Base-by-base conservation (phyloP, 768 basidiomycete genomes). In the Termitomyces sp. region DNA sequence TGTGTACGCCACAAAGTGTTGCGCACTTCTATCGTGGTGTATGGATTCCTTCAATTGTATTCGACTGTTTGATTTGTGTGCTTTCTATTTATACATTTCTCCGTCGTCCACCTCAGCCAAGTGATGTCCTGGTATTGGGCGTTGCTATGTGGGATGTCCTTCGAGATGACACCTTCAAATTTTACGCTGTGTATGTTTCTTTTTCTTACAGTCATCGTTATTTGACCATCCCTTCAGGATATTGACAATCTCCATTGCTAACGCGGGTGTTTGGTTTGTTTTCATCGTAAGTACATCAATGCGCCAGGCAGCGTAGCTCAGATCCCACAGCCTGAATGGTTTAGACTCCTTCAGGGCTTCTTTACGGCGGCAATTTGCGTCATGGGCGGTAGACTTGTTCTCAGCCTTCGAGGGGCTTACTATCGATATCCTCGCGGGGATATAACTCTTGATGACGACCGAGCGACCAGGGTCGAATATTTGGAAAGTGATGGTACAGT, bases 341-440 rank as follows among this genome's bases (percentile, higher is more conserved):
- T 62, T n/a, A 54, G 52, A 26, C 52, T 69, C 33, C 67, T 65
- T 15, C 59, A 63, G 55, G 65, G 62, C 4, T 64, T 68, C 51
- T 62, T 66, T 15, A 55, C 65, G 16, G 65, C 64, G 42, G 61
- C 56, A 56, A 66, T 64, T 28, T 65, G 66, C 54, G 62, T 70
- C 31, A 63, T 66, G 54, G 71, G 71, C 4, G 60, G 60, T 58
- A 62, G 70, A 50, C 57, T 70, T 29, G 54, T 69, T 13, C 64
- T 72, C 28, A 67, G 65, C 47, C 65, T 73, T 26, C 70, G 69
- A 4, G 57, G 56, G 41, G 65, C 64, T 6, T 71, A 70, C 56
- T 71, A 71, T 49, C 45, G 51, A 18, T 60, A 59, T 51, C 51
- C 53, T 22, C 34, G 42, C 3, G 39, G 48, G 3, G 54, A 61